Evolutionary conservation across 495 filamentous ascomycete species (phyloP).

Genomic region (Penicillium tannophilum): DNA sequence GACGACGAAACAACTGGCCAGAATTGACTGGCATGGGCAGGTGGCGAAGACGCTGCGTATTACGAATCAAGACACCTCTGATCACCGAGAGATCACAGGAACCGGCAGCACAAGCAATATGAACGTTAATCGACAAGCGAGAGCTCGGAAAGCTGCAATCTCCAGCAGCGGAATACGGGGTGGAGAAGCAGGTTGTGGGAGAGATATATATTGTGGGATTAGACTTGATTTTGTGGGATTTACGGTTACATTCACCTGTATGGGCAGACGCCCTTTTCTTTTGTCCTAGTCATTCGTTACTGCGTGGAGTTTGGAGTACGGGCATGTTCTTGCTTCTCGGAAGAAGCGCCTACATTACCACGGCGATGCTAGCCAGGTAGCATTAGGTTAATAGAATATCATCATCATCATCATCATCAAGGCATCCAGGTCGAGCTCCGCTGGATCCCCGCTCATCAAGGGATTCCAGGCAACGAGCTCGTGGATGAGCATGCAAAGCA

Average conservation of each 20-base stretch:
- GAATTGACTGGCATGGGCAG: neutral
- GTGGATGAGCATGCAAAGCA: too few relatives aligned
- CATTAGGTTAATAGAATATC: conserved; percentile 4
- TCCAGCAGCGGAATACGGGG: neutral
- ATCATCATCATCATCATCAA: conserved; percentile 3
- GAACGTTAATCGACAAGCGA: neutral
- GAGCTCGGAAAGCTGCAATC: too few relatives aligned
- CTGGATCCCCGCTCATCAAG: too few relatives aligned
- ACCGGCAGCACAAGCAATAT: too few relatives aligned
- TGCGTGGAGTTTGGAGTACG: neutral
- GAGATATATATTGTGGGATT: too few relatives aligned
- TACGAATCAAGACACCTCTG: neutral
- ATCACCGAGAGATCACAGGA: neutral
- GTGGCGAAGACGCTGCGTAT: conserved; percentile 4
- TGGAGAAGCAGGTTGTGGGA: neutral
- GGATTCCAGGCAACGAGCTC: too few relatives aligned
- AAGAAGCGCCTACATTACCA: conserved; percentile 3
- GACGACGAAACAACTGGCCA: neutral
- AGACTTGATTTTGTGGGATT: neutral
- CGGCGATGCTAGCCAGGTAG: neutral
- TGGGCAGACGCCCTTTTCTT: neutral
- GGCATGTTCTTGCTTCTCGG: neutral
- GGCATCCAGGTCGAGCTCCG: too few relatives aligned
- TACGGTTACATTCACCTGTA: neutral
- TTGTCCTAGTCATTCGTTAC: neutral